Base-by-base conservation (phyloP, 2,329 filamentous ascomycete genomes). In the Ampelomyces quisqualis region DNA sequence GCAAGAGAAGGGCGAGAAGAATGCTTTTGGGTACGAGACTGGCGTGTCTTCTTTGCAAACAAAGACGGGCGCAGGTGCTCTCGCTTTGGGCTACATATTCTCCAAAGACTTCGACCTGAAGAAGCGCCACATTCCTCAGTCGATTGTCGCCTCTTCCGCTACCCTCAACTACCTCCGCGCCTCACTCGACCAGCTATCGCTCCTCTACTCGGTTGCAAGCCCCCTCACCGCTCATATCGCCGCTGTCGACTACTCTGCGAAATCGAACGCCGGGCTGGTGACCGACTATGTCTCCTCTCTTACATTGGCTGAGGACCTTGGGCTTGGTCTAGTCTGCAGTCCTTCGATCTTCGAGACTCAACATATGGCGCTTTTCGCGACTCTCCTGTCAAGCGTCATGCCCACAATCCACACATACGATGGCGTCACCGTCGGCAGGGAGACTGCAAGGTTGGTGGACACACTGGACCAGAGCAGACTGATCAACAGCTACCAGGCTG, bases 41-140 rank as follows among this genome's bases (percentile, higher is more conserved):
- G 76, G 82, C 10, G 81, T 97, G 32, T 78, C 90, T 46, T 74
- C 86, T 17, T 81, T 96, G 62, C 86, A 98, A 75, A 94, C 90
- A 29, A 81, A 93, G 38, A 81, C 86, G 41, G 93, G 93, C 44
- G 93, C 93, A 38, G 93, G 91, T 40, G 84, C 87, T 52, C 86
- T 97, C 64, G 90, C 93, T 15, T 79, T 98, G 34, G 93, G 93
- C 42, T 98, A 98, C 73, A 88, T 97, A 68, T 98, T 97, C 77
- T 96, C 90, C 47, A 88, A 89, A 62, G 93, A 98, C 72, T 96
- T 95, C 62, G 90, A 97, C 68, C 71, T 95, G 60, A 82, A 80
- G 74, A 96, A 93, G 78, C 84, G 90, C 55, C 84, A 93, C 65
- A 84, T 96, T 43, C 91, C 93, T 2, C 93, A 98, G 77, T 84